Evolutionary conservation across 768 basidiomycete species (phyloP).

Genomic region (Boletus reticuloceps): DNA sequence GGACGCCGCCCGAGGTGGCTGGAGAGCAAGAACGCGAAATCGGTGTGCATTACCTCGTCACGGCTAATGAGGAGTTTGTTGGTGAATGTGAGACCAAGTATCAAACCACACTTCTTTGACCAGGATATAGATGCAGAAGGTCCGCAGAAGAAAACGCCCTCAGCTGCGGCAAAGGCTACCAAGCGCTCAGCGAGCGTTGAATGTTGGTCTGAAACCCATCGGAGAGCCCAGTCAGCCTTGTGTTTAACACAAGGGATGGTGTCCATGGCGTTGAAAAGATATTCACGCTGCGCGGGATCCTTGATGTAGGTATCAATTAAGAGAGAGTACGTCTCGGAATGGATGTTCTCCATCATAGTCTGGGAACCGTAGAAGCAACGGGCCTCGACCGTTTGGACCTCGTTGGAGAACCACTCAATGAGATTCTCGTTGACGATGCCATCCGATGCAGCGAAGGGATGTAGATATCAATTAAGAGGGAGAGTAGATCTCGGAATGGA

Average conservation of each 20-base stretch:
- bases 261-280: slow-evolving; percentile 90
- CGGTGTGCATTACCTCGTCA: slow-evolving; percentile 95
- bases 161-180: slow-evolving; percentile 92
- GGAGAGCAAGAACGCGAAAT: slow-evolving; percentile 91
- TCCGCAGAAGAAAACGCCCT: slow-evolving; percentile 98
- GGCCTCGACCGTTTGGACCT: slow-evolving; percentile 89
- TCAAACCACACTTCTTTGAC: slow-evolving; percentile 85
- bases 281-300: slow-evolving; percentile 68
- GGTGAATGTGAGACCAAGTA: slow-evolving; percentile 81
- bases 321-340: slow-evolving; percentile 94
- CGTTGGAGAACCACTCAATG: slow-evolving; percentile 87
- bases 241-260: slow-evolving; percentile 89
- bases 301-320: slow-evolving; percentile 94
- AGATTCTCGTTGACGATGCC: slow-evolving; percentile 97
- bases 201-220: slow-evolving; percentile 80
- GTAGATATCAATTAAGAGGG: too few species aligned
- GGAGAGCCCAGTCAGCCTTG: slow-evolving; percentile 94
- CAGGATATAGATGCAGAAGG: slow-evolving; percentile 94
- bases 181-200: slow-evolving; percentile 87
- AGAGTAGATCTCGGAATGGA: too few species aligned
- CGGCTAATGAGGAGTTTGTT: slow-evolving; percentile 95
- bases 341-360: slow-evolving; percentile 98
- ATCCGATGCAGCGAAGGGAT: slow-evolving; percentile 83
- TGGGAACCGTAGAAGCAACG: slow-evolving; percentile 76
- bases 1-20: slow-evolving; percentile 77